Evolutionary conservation across 2,329 filamentous ascomycete genomes (phyloP).

Genomic region (Stachybotrys chlorohalonatus): DNA sequence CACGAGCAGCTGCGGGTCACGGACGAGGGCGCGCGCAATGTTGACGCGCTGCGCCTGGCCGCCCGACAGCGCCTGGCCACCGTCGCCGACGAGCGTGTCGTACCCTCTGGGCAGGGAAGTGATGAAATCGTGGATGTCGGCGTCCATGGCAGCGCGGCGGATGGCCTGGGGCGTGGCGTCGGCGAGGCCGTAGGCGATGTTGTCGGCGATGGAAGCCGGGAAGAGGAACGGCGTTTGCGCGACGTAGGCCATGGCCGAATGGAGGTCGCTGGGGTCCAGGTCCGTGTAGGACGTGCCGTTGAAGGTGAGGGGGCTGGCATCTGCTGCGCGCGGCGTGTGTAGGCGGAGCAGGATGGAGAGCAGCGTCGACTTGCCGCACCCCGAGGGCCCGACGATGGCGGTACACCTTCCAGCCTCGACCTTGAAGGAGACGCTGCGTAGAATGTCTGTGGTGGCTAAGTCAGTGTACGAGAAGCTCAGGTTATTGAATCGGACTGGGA

Average conservation of each 20-base stretch:
- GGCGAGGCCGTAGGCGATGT: slow-evolving; percentile 72
- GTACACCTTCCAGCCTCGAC: slow-evolving; percentile 57
- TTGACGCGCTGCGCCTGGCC: slow-evolving; percentile 77
- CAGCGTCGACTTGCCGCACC: slow-evolving; percentile 87
- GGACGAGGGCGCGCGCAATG: slow-evolving; percentile 70
- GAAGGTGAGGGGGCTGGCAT: slow-evolving; percentile 41
- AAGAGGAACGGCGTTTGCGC: slow-evolving; percentile 69
- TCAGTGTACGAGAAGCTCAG: slow-evolving; percentile 67
- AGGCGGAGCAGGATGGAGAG: slow-evolving; percentile 65
- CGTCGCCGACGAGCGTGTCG: slow-evolving; percentile 66
- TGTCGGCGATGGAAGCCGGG: slow-evolving; percentile 64
- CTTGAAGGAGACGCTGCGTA: slow-evolving; percentile 56
- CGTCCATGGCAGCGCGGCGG: slow-evolving; percentile 41
- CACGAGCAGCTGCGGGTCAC: slow-evolving; percentile 63
- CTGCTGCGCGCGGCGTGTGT: slow-evolving; percentile 31
- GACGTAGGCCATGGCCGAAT: slow-evolving; percentile 56
- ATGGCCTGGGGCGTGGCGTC: slow-evolving; percentile 36
- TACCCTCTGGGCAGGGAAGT: slow-evolving; percentile 50
- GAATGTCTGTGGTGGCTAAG: slow-evolving; percentile 39
- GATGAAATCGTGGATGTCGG: slow-evolving; percentile 71
- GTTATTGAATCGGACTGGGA: slow-evolving; percentile 39
- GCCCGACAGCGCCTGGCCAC: slow-evolving; percentile 63
- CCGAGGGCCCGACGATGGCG: slow-evolving; percentile 75
- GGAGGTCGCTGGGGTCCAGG: slow-evolving; percentile 52
- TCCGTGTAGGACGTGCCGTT: slow-evolving; percentile 44